Conservation (phyloP, 768 basidiomycete species). For the Suillus brevipes region DNA sequence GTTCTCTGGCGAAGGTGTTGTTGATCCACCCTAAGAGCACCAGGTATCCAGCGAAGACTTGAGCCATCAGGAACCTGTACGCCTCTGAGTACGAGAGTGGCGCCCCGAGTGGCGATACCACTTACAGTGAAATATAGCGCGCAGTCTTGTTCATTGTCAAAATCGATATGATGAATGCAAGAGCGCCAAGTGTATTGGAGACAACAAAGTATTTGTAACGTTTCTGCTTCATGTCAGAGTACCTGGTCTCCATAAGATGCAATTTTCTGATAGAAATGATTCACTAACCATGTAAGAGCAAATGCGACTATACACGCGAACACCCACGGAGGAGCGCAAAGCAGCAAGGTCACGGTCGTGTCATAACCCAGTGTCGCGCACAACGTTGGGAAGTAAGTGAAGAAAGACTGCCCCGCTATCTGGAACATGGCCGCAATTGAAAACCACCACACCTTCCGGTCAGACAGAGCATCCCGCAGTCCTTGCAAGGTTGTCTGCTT, state of each 20-base stretch:
- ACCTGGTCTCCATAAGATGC: neutral
- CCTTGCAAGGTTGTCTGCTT: slow-evolving; percentile 38
- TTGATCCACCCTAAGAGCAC: neutral
- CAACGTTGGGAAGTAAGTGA: neutral
- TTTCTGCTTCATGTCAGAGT: neutral
- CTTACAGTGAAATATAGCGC: neutral
- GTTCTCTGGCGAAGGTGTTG: neutral
- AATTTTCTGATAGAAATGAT: neutral
- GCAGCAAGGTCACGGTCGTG: neutral
- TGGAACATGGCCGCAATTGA: slow-evolving; percentile 46
- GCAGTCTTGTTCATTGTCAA: neutral
- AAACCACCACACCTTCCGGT: slow-evolving; percentile 84
- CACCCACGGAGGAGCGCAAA: neutral
- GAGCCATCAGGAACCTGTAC: neutral
- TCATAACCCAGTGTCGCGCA: neutral
- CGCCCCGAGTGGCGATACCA: neutral
- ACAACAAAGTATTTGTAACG: neutral
- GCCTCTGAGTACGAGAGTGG: neutral
- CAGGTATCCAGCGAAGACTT: neutral
- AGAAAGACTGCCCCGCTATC: neutral
- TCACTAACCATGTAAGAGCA: neutral
- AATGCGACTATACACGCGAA: neutral
- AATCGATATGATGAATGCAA: neutral
- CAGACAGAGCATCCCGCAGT: slow-evolving; percentile 55
- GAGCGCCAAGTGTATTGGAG: neutral